Evolutionary conservation across 2,329 filamentous ascomycete genomes (phyloP), one percentile per base, ranked within the genome.

Genomic region (Aspergillus fumigatiaffinis): DNA sequence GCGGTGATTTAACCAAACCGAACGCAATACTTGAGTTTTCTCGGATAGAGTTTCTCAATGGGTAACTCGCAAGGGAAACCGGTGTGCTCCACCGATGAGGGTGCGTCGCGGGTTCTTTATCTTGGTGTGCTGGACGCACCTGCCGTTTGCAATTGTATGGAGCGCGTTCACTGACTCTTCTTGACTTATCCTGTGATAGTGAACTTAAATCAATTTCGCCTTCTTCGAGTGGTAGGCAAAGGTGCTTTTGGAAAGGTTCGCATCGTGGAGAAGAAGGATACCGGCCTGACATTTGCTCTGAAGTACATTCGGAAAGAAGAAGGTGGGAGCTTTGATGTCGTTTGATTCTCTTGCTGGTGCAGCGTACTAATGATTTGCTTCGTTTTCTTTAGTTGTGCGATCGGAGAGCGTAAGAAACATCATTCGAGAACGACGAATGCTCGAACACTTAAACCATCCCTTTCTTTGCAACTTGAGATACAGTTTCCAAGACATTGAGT

Each of bases 231-330:
- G 62, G 94, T 99, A 66, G 94, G 94, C 64, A 95, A 96, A 76
- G 94, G 94, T 69, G 94, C 94, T 56, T 99, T 99, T 80, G 94
- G 94, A 70, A 99, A 99, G 78, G 94, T 99, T 60, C 89, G 94
- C 70, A 99, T 99, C 66, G 94, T 99, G 71, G 94, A 99, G 82
- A 87, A 92, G 66, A 97, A 97, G 77, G 94, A 99, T 73, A 96
- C 92, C 1, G 88, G 87, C 56, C 79, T 97, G 68, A 93, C 92
- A 2, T 99, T 99, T 76, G 94, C 94, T 48, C 83, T 99, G 63
- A 99, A 99, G 77, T 97, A 97, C 76, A 97, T 97, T 63, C 87
- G 92, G 65, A 97, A 97, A 84, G 93, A 97, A 89, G 93, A 97
- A 85, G 90, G 92, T 71, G 60, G 26, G 52, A 38, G 23, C 47